Base-by-base conservation (phyloP, 148 eudicot genomes). In the Beta vulgaris region DNA sequence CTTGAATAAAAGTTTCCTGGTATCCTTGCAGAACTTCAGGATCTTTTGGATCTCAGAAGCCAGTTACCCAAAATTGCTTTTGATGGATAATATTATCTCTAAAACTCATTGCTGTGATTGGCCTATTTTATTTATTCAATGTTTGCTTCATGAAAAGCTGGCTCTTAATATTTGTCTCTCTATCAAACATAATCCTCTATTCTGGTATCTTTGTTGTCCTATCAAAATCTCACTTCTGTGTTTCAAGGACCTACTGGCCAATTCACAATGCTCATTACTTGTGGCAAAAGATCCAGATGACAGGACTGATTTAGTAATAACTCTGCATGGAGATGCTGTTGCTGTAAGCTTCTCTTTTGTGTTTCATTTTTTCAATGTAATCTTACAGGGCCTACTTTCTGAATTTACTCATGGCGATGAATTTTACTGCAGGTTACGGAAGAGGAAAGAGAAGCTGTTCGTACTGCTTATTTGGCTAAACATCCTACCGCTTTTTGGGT, bases 401-500 rank as follows among this genome's bases (percentile, higher is more conserved):
- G 36, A 66, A 29, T 68, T 26, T 32, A 53, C 53, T 61, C 29
- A 53, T 71, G 21, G 72, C 39, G 31, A 14, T 34, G 49, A 73
- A 68, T 53, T 49, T 69, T 42, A 26, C 69, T 57, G 29, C 73
- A 95, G 99, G 95, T 92, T 42, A 32, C 91, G 79, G 88, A 84
- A 58, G 80, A 71, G 37, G 91, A 92, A 2, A 80, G 62, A 80
- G 93, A 85, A 70, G 88, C 85, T 74, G 82, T 87, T 55, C 90
- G 98, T 40, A 51, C 83, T 71, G 81, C 87, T 44, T 96, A 92
- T 81, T 85, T 96, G 85, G 90, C 92, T 58, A 91, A 87, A 81
- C 99, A 96, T 81, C 99, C 99, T 32, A 78, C 82, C 80, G 99
- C 99, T 34, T 91, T 92, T 62, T 92, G 98, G 99, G 99, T 93